These are phyloP conservation scores for Panellus pusillus DNA, from an alignment of 768 basidiomycete genomes.

Conservation along the genomic window DNA sequence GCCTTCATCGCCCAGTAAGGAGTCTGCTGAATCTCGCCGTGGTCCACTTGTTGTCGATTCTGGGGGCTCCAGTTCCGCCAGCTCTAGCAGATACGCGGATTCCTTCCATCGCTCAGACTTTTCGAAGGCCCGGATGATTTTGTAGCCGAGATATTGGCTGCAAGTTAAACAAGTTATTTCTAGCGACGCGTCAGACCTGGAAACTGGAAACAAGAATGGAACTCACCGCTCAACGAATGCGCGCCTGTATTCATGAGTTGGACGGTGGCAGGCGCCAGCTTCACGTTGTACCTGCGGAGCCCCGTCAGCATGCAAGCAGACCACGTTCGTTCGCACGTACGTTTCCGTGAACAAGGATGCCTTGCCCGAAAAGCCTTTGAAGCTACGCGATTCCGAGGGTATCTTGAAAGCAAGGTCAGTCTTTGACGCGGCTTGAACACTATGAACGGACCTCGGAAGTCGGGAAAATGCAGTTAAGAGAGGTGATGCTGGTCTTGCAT, in stretches of 20 bases:
- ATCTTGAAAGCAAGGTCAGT: conserved; percentile 31
- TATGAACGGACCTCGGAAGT: conserved; percentile 36
- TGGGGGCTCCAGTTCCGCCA: conserved; percentile 40
- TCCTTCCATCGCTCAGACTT: conserved; percentile 64
- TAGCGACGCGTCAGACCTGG: too few species aligned
- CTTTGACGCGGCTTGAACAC: background rate
- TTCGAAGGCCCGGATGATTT: conserved; percentile 59
- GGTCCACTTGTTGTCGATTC: background rate
- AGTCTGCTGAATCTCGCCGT: conserved; percentile 12
- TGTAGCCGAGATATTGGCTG: conserved; percentile 59
- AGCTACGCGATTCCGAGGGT: conserved; percentile 45
- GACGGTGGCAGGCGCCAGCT: conserved; percentile 43
- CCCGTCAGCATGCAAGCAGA: background rate
- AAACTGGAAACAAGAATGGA: conserved; percentile 18
- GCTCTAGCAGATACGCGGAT: conserved; percentile 56
- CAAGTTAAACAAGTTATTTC: conserved; percentile 48
- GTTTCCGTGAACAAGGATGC: conserved; percentile 58
- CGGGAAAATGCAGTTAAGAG: conserved; percentile 42
- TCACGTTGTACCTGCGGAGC: conserved; percentile 46
- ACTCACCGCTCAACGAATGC: conserved; percentile 33
- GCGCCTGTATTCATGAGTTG: conserved; percentile 65
- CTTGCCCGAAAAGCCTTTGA: conserved; percentile 58
- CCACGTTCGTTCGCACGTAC: conserved; percentile 33
- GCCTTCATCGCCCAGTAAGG: conserved; percentile 12
- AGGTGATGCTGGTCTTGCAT: conserved; percentile 47